Base-by-base conservation (phyloP, 306 rosid genomes). In the Vicia villosa region DNA sequence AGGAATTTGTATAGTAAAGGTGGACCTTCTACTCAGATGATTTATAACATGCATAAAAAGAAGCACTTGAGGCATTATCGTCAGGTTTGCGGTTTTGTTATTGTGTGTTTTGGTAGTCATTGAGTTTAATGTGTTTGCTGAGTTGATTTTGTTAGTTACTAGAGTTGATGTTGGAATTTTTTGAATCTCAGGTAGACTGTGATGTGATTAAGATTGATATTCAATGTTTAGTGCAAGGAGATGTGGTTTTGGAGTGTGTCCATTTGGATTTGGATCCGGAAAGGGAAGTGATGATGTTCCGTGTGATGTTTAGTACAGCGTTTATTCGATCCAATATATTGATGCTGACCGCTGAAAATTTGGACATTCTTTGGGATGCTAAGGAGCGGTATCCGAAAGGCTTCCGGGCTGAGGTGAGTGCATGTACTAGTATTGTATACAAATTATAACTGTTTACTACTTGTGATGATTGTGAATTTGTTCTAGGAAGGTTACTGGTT, bases 281-380 rank as follows among this genome's bases (percentile, higher is more conserved):
- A 70, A 94, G 97, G 86, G 98, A 94, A 80, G 89, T 94, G 40
- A 94, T 94, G 98, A 94, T 94, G 98, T 94, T 94, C 66, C 96
- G 97, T 12, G 76, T 94, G 49, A 88, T 94, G 97, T 94, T 94
- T 75, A 90, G 87, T 72, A 94, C 98, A 0, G 96, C 98, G 13
- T 94, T 94, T 80, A 90, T 94, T 70, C 90, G 98, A 62, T 94
- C 98, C 41, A 94, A 94, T 72, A 86, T 94, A 72, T 65, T 94
- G 80, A 94, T 94, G 87, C 81, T 94, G 72, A 86, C 81, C 69
- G 43, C 93, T 59, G 98, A 90, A 40, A 94, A 94, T 80, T 81
- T 94, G 80, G 98, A 94, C 83, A 88, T 94, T 68, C 89, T 94
- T 74, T 94, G 98, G 98, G 91, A 87, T 73, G 87, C 97, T 3